phyloP scores from a whole-genome alignment of 169 alveolate species.

The Eimeria brunetti region DNA sequence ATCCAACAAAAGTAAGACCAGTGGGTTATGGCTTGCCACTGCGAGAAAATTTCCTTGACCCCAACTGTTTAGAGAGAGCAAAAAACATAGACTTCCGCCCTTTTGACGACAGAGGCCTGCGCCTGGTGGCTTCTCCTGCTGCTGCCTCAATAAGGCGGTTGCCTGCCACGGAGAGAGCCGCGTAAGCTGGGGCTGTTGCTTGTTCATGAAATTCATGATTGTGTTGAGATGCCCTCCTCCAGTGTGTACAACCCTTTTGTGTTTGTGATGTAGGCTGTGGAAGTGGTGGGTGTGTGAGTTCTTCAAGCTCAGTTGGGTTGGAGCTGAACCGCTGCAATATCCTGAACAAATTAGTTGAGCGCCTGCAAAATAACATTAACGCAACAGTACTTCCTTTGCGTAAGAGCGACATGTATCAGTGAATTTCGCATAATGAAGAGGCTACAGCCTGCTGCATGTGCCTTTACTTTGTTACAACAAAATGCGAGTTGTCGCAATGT shows the following conservation, averaged over 20 bases:
- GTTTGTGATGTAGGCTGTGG: not conserved
- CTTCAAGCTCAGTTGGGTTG: conserved; percentile 58
- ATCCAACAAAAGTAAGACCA: not conserved
- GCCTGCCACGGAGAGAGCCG: conserved; percentile 19
- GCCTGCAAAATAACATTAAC: not conserved
- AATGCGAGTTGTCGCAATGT: not conserved
- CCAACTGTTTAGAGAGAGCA: not conserved
- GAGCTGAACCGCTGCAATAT: conserved; percentile 42
- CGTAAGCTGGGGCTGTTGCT: conserved; percentile 25
- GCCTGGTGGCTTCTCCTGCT: conserved; percentile 40
- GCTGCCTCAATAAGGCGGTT: conserved; percentile 43
- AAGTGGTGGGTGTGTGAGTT: conserved; percentile 24
- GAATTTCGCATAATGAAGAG: not conserved
- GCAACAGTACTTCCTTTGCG: not conserved
- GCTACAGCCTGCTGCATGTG: not conserved
- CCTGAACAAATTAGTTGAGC: conserved; percentile 35
- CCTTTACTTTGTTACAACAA: not conserved
- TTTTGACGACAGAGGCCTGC: conserved; percentile 57
- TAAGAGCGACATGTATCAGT: not conserved
- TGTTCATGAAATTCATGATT: not conserved
- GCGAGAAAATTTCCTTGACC: conserved; percentile 9
- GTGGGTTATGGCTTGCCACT: conserved; percentile 54
- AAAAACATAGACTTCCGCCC: not conserved
- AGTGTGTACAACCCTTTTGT: not conserved
- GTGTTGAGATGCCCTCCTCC: conserved; percentile 21